These are phyloP conservation scores for Periconia digitata DNA, from an alignment of 2,329 filamentous ascomycete genomes.

Conservation along the genomic window DNA sequence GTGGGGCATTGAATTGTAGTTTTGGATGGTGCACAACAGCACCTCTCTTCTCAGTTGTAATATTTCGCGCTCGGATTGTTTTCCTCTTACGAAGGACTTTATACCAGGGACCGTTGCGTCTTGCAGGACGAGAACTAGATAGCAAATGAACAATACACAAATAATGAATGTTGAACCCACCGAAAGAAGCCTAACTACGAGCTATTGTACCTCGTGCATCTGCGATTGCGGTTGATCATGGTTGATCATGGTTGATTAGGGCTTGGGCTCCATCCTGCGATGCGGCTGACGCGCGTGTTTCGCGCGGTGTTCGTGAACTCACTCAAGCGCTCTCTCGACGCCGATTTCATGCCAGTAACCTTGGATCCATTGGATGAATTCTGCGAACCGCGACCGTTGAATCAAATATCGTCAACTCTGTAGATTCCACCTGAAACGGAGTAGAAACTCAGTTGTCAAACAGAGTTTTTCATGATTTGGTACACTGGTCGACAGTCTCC, in stretches of 20 bases:
- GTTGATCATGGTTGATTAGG: background rate
- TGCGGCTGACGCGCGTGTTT: background rate
- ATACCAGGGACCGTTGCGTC: background rate
- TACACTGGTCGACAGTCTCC: too few species aligned
- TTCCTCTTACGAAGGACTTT: background rate
- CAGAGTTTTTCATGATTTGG: too few species aligned
- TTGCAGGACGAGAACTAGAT: slow-evolving; percentile 9
- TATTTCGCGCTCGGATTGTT: slow-evolving; percentile 1
- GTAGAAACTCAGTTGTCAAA: too few species aligned
- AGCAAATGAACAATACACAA: slow-evolving; percentile 9
- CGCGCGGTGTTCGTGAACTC: background rate
- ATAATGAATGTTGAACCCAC: background rate
- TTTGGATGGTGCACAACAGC: too few species aligned
- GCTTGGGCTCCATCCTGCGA: background rate
- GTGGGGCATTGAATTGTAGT: too few species aligned
- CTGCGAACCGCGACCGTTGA: too few species aligned
- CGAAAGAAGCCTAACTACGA: background rate
- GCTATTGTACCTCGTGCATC: too few species aligned
- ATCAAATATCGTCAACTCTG: too few species aligned
- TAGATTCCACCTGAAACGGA: too few species aligned
- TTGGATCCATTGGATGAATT: too few species aligned
- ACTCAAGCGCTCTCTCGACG: background rate
- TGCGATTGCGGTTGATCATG: background rate
- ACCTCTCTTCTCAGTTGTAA: slow-evolving; percentile 11
- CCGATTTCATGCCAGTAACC: too few species aligned